Evolutionary conservation across 352 stramenopile species (phyloP), one percentile per base, ranked within the genome.

Genomic region (Pythium folliculosum): DNA sequence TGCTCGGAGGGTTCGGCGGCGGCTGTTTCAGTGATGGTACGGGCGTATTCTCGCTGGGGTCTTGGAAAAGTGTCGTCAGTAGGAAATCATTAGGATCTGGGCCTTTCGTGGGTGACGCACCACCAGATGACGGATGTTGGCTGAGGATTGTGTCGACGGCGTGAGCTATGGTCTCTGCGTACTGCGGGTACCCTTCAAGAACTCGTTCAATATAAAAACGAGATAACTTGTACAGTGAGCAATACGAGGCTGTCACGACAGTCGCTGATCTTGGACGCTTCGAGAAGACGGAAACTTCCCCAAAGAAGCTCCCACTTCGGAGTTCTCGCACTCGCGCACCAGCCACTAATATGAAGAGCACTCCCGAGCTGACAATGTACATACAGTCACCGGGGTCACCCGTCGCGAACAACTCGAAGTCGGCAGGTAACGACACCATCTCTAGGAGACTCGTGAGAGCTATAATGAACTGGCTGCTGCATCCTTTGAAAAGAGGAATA

Each of bases 251-350:
- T 0, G 82, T 89, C 10, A 83, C 61, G 7, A 91, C 81, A 1
- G 78, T 80, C 22, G 84, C 84, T 0, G 84, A 88, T 3, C 84
- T 71, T 17, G 75, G 77, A 1, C 78, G 78, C 52, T 85, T 78
- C 0, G 84, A 88, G 49, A 92, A 92, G 10, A 90, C 80, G 0
- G 84, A 90, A 12, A 92, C 72, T 51, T 92, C 84, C 0, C 84
- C 81, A 60, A 92, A 90, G 60, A 92, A 90, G 23, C 73, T 85
- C 10, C 81, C 84, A 30, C 84, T 81, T 4, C 77, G 66, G 22
- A 92, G 69, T 56, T 92, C 84, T n/a, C 84, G 78, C 4, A 92
- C 78, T 47, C 87, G 88, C 16, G 76, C 62, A 0, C 72, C 80
- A 55, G 78, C 76, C 13, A 90, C 83, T 10, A 89, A 45, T 56